Conservation (phyloP, 2,329 filamentous ascomycete genomes). For the Aspergillus sp. region DNA sequence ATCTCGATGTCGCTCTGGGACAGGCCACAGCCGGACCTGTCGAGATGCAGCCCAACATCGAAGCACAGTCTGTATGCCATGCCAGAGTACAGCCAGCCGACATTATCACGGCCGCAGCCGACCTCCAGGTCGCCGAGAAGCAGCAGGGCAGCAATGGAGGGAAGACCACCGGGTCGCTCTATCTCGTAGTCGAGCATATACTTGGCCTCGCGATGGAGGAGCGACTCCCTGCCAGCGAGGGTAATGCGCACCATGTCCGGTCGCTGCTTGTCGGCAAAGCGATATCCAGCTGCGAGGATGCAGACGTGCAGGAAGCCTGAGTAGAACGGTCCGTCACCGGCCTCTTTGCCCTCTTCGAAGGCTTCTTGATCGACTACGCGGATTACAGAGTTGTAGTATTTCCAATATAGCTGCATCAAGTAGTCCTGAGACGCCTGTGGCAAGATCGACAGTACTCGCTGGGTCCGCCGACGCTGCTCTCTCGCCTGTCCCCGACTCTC, state of each 20-base stretch:
- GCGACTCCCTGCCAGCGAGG: not conserved
- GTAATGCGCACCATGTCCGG: not conserved
- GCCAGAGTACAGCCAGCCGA: not conserved
- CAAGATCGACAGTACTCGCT: not conserved
- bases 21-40: not conserved
- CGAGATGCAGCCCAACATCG: not conserved
- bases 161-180: not conserved
- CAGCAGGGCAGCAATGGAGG: not conserved
- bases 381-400: not conserved
- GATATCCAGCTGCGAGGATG: not conserved
- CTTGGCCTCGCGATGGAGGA: not conserved
- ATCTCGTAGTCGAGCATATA: slow-evolving; percentile 3
- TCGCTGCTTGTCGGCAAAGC: not conserved
- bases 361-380: not conserved
- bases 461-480: not conserved
- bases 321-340: not conserved
- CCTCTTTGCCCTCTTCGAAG: not conserved
- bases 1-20: not conserved
- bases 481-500: not conserved
- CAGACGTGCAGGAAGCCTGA: not conserved
- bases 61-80: slow-evolving; percentile 1
- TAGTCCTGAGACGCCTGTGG: not conserved
- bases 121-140: not conserved
- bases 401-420: not conserved
- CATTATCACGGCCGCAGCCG: not conserved